phyloP scores from a whole-genome alignment of 2,329 filamentous ascomycete genomes.

The Calonectria naviculata region DNA sequence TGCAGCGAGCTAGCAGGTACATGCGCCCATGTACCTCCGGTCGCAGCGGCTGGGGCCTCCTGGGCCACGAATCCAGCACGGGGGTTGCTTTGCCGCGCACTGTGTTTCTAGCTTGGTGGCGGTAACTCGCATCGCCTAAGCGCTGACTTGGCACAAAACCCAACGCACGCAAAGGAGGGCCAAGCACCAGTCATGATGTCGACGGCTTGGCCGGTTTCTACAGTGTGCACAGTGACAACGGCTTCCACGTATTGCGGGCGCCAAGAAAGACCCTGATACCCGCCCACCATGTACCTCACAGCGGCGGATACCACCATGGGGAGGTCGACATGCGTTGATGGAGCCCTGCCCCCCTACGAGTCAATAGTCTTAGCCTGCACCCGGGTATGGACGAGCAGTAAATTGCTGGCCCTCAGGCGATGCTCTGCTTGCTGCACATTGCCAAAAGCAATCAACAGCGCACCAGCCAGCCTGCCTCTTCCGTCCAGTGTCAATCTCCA shows the following conservation, averaged over 20 bases:
- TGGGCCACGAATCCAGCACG: conserved; percentile 1
- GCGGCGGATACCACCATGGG: conserved; percentile 8
- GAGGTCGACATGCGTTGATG: conserved; percentile 7
- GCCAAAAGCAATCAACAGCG: conserved; percentile 10
- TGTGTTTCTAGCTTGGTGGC: not conserved
- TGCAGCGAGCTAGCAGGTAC: conserved; percentile 33
- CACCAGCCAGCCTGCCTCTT: not conserved
- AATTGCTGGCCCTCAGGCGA: conserved; percentile 8
- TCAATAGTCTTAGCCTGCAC: conserved; percentile 1
- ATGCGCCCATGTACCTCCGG: conserved; percentile 5
- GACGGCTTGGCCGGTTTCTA: not conserved
- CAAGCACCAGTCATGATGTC: not conserved
- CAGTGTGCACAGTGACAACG: conserved; percentile 11
- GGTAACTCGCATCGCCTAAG: not conserved
- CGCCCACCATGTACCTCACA: not conserved
- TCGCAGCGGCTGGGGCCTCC: conserved; percentile 9
- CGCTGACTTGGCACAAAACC: not conserved
- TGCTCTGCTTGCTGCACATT: not conserved
- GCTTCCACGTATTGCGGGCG: not conserved
- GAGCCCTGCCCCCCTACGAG: conserved; percentile 15
- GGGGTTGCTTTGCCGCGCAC: not conserved
- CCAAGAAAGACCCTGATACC: conserved; percentile 7
- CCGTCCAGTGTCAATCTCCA: conserved; percentile 7
- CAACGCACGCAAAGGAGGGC: not conserved
- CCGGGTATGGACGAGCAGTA: not conserved